Base-by-base conservation (phyloP, 2,329 filamentous ascomycete genomes). In the Sporothrix brasiliensis region DNA sequence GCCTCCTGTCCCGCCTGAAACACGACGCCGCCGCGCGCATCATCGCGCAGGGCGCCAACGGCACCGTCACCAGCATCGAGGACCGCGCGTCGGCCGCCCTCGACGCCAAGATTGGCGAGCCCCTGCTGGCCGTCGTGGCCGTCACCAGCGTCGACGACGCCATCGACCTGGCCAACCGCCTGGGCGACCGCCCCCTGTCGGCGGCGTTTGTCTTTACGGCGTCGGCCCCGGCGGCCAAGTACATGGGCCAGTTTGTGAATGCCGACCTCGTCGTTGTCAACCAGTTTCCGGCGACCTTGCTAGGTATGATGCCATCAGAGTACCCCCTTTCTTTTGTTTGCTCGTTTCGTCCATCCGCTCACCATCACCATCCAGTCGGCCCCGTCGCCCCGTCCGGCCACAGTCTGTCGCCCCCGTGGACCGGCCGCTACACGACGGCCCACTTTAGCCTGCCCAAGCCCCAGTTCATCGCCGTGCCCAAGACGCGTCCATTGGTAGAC, bases 201-300 rank as follows among this genome's bases (percentile, higher is more conserved):
- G 56, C 56, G 1, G 56, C 56, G 7, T 60, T 41, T 41, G 56
- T 60, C 3, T 60, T 21, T 21, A 60, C 56, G 1, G 56, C 30
- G 3, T 60, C 56, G 10, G 56, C 56, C 1, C 16, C 56, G 10
- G 13, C 56, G 3, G 56, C 56, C 9, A 60, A 60, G 34, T 41
- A 41, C 56, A 60, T 60, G n/a, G 54, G 54, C 30, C 54, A 58
- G 54, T 58, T 58, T 58, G 54, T 27, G 6, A 30, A 58, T 9
- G 54, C 54, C 14, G 54, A 58, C 7, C 54, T 58, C 3, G 27
- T 58, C 14, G 10, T 58, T n/a, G 54, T 39, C 1, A 58, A 58
- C 30, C 54, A 58, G 16, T 13, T 58, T 30, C 54, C 54, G 14
- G 27, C 54, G 2, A 5, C 54, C 10, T 30, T 58, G 1, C 16